These are phyloP conservation scores for Cercospora zeae-maydis DNA, from an alignment of 2,329 filamentous ascomycete species.

Conservation along the genomic window DNA sequence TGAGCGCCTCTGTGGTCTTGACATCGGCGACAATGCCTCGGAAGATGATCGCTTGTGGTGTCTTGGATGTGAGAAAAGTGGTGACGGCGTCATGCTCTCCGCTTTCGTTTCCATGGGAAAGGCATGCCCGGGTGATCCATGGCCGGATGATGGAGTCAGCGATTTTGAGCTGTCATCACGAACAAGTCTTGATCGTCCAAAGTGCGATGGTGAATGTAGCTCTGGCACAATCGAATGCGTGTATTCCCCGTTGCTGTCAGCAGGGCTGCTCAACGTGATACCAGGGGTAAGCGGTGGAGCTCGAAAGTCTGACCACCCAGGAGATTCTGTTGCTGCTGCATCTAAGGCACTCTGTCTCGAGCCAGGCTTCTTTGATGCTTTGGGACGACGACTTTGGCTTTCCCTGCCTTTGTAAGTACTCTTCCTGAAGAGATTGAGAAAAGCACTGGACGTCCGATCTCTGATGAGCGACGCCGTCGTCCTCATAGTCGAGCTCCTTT, in stretches of 20 bases:
- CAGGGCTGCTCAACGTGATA: conserved; percentile 17
- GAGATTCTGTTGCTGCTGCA: neutral
- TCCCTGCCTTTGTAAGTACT: conserved; percentile 14
- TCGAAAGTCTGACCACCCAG: neutral
- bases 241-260: conserved; percentile 4
- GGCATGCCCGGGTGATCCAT: neutral
- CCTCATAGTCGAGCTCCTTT: neutral
- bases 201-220: conserved; percentile 20
- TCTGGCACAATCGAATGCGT: conserved; percentile 15
- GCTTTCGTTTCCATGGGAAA: neutral
- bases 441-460: conserved; percentile 20
- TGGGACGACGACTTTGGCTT: neutral
- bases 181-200: conserved; percentile 9
- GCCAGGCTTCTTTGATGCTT: neutral
- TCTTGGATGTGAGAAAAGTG: neutral
- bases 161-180: conserved; percentile 14
- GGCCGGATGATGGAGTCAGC: conserved; percentile 9
- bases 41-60: conserved; percentile 23
- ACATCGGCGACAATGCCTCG: conserved; percentile 22
- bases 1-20: neutral
- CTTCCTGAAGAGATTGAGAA: conserved; percentile 24
- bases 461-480: neutral
- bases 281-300: conserved; percentile 13
- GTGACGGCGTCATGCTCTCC: neutral
- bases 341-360: neutral